Conservation (phyloP, 2,329 filamentous ascomycete species). For the Hysterium pulicare region DNA sequence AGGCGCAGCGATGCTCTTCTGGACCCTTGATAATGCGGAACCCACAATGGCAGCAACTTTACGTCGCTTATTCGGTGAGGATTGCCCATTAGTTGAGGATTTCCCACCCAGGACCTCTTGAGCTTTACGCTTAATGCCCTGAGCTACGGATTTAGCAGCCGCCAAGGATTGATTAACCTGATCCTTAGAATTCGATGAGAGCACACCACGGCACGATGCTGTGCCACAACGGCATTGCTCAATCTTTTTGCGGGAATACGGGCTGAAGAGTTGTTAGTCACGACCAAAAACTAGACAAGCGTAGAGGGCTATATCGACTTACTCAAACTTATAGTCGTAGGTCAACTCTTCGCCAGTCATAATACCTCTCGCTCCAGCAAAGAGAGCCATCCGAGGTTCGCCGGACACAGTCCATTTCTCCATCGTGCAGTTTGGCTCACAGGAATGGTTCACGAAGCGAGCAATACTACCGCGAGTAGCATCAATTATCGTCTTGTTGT, state of each 20-base stretch:
- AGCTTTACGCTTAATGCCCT: conserved; percentile 35
- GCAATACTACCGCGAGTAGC: conserved; percentile 94
- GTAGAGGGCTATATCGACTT: conserved; percentile 28
- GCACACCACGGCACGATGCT: conserved; percentile 57
- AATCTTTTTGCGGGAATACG: conserved; percentile 57
- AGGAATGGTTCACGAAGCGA: conserved; percentile 97
- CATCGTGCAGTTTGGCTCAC: conserved; percentile 94
- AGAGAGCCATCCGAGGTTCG: conserved; percentile 93
- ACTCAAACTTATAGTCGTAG: conserved; percentile 82
- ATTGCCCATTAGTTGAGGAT: conserved; percentile 20
- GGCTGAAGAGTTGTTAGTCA: conserved; percentile 18
- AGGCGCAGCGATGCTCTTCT: conserved; percentile 19
- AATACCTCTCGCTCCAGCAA: conserved; percentile 84
- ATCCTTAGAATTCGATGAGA: conserved; percentile 56
- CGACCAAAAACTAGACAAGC: too few relatives aligned
- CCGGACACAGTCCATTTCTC: conserved; percentile 95
- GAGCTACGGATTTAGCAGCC: conserved; percentile 23
- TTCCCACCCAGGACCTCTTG: conserved; percentile 24
- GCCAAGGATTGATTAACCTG: conserved; percentile 21
- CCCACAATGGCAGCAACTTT: conserved; percentile 16
- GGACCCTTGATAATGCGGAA: conserved; percentile 19
- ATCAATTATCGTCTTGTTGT: conserved; percentile 98
- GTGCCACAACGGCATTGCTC: conserved; percentile 63
- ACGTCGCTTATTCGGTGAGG: conserved; percentile 31
- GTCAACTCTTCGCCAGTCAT: conserved; percentile 95